Evolutionary conservation across 2,329 filamentous ascomycete species (phyloP).

Genomic region (Venturia asperata): DNA sequence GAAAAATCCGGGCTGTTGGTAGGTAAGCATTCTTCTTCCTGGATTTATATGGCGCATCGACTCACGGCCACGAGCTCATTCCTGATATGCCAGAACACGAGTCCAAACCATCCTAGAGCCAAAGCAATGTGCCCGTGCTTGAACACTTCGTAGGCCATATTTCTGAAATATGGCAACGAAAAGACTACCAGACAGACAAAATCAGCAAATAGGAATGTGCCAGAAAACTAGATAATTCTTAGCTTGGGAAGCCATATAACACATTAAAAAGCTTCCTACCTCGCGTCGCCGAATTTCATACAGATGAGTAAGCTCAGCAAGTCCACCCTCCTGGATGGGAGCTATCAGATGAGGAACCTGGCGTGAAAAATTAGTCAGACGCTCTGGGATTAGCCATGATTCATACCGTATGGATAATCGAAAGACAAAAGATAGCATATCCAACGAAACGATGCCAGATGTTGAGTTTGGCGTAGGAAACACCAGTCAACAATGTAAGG

Average conservation of each 20-base stretch:
- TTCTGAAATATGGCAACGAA: slow-evolving; percentile 26
- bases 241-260: no score
- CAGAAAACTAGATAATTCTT: slow-evolving; percentile 21
- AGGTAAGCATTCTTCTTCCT: not conserved
- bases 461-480: slow-evolving; percentile 29
- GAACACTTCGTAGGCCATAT: slow-evolving; percentile 26
- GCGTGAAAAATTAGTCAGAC: not conserved
- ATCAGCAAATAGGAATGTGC: slow-evolving; percentile 23
- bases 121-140: slow-evolving; percentile 25
- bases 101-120: slow-evolving; percentile 24
- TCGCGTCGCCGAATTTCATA: slow-evolving; percentile 22
- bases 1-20: slow-evolving; percentile 24
- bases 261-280: slow-evolving; percentile 7
- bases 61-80: slow-evolving; percentile 23
- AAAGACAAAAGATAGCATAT: slow-evolving; percentile 24
- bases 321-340: slow-evolving; percentile 24
- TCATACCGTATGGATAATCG: slow-evolving; percentile 26
- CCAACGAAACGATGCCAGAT: slow-evolving; percentile 25
- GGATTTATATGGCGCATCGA: not conserved
- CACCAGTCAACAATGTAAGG: slow-evolving; percentile 27
- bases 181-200: slow-evolving; percentile 25
- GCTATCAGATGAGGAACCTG: slow-evolving; percentile 24
- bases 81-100: slow-evolving; percentile 27
- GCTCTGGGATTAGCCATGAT: not conserved
- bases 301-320: slow-evolving; percentile 22